A percentile compares a stretch with the other conserved stretches of the same genome.
Conservation (phyloP, 2,329 filamentous ascomycete genomes). For the Colletotrichum musicola region DNA sequence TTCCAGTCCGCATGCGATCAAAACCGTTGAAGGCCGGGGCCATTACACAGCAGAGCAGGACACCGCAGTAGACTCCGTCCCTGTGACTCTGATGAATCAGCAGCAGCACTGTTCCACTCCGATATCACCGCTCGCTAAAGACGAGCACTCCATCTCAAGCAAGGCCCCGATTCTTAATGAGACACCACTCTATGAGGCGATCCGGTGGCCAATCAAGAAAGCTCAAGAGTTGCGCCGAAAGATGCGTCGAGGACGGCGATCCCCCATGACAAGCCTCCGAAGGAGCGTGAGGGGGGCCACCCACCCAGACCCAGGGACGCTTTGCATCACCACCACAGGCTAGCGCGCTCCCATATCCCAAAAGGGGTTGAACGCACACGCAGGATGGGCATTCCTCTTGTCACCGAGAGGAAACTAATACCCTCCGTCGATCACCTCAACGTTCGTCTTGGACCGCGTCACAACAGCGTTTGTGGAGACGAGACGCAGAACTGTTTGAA, state of each 20-base stretch:
- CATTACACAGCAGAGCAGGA: no score
- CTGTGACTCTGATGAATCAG: slow-evolving; percentile 18
- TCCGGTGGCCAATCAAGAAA: slow-evolving; percentile 16
- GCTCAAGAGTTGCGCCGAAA: slow-evolving; percentile 26
- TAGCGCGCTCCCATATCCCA: neutral
- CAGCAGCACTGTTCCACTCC: slow-evolving; percentile 3
- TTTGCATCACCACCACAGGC: slow-evolving; percentile 29
- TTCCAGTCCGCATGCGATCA: slow-evolving; percentile 26
- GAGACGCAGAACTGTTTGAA: slow-evolving; percentile 6
- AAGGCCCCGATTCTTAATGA: slow-evolving; percentile 14
- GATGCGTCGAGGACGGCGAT: slow-evolving; percentile 35
- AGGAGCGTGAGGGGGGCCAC: slow-evolving; percentile 13
- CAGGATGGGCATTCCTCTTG: neutral
- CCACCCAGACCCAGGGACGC: slow-evolving; percentile 7
- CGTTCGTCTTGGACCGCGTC: slow-evolving; percentile 20
- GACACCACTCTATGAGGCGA: slow-evolving; percentile 27
- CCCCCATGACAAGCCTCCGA: slow-evolving; percentile 24
- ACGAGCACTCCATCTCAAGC: neutral
- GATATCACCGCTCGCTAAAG: slow-evolving; percentile 6
- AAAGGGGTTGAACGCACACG: neutral
- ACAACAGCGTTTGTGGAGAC: slow-evolving; percentile 23
- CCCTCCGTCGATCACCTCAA: slow-evolving; percentile 12
- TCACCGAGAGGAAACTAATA: slow-evolving; percentile 13
- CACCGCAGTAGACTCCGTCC: no score
- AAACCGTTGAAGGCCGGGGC: slow-evolving; percentile 10